These are phyloP conservation scores for Moesziomyces antarcticus DNA, from an alignment of 1,284 basidiomycete species.

Conservation along the genomic window DNA sequence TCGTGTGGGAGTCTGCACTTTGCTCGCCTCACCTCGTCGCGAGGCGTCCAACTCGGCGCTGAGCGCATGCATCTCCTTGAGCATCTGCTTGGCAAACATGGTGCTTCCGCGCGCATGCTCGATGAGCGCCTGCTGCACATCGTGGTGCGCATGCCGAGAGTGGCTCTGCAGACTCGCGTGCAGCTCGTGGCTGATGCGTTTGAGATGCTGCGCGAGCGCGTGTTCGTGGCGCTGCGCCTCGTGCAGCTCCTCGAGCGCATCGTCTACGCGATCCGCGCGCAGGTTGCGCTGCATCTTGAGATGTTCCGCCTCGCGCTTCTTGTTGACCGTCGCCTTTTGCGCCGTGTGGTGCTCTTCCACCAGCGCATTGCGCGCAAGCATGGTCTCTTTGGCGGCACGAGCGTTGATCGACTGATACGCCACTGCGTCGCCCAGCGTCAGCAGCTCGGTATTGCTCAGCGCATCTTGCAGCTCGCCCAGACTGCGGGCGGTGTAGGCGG, in stretches of 20 bases:
- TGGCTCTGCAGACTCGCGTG: constrained; percentile 55
- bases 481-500: constrained; percentile 33
- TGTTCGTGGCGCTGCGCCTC: constrained; percentile 55
- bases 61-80: constrained; percentile 46
- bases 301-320: constrained; percentile 56
- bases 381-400: constrained; percentile 56
- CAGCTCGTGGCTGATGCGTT: constrained; percentile 45
- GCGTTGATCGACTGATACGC: constrained; percentile 62
- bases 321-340: constrained; percentile 47
- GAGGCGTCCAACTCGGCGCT: constrained; percentile 27
- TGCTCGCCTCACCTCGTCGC: constrained; percentile 3
- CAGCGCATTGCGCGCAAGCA: constrained; percentile 61
- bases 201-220: constrained; percentile 48
- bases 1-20: constrained; percentile 9
- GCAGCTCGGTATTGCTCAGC: constrained; percentile 42
- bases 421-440: constrained; percentile 53
- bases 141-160: constrained; percentile 57
- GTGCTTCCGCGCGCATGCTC: constrained; percentile 56
- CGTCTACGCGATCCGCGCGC: constrained; percentile 54
- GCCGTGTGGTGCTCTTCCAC: constrained; percentile 62
- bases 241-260: constrained; percentile 55
- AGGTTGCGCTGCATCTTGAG: constrained; percentile 45
- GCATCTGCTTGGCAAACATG: constrained; percentile 32
- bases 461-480: constrained; percentile 44
- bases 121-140: constrained; percentile 52